Conservation (phyloP, 805 yeast genomes). For the Starmera amethionina region DNA sequence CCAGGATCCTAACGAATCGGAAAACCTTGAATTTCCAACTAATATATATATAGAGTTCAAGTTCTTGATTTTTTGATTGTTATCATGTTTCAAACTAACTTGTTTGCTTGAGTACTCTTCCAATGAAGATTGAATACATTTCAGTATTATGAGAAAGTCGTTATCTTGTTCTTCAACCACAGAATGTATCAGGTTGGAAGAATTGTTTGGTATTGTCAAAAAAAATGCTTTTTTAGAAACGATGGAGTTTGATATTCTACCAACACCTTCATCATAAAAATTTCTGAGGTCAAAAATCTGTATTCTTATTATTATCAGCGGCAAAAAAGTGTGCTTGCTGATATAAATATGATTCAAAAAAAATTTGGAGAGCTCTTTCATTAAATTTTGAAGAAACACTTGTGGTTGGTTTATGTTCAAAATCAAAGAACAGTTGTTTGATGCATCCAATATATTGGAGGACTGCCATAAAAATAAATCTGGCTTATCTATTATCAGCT, state of each 20-base stretch:
- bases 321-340: slow-evolving; percentile 53
- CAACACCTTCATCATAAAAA: not conserved
- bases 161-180: slow-evolving; percentile 22
- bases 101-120: slow-evolving; percentile 32
- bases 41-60: slow-evolving; percentile 47
- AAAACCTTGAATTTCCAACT: slow-evolving; percentile 53
- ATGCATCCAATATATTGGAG: slow-evolving; percentile 17
- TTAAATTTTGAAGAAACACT: slow-evolving; percentile 36
- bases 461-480: slow-evolving; percentile 26
- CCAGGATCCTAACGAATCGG: slow-evolving; percentile 64
- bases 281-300: slow-evolving; percentile 51
- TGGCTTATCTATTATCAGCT: slow-evolving; percentile 51
- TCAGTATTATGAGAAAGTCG: slow-evolving; percentile 45
- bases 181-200: slow-evolving; percentile 58
- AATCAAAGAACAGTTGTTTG: slow-evolving; percentile 17
- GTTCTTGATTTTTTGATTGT: slow-evolving; percentile 27
- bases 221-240: slow-evolving; percentile 53
- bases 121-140: slow-evolving; percentile 46
- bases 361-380: slow-evolving; percentile 36
- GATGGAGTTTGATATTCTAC: slow-evolving; percentile 28
- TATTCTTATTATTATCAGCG: slow-evolving; percentile 50
- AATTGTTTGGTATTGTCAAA: slow-evolving; percentile 55
- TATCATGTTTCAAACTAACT: slow-evolving; percentile 26
- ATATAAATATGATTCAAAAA: slow-evolving; percentile 57
- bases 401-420: slow-evolving; percentile 36